Evolutionary conservation across 352 stramenopile species (phyloP), one percentile per base, ranked within the genome.

Genomic region (Pythium coloratum): DNA sequence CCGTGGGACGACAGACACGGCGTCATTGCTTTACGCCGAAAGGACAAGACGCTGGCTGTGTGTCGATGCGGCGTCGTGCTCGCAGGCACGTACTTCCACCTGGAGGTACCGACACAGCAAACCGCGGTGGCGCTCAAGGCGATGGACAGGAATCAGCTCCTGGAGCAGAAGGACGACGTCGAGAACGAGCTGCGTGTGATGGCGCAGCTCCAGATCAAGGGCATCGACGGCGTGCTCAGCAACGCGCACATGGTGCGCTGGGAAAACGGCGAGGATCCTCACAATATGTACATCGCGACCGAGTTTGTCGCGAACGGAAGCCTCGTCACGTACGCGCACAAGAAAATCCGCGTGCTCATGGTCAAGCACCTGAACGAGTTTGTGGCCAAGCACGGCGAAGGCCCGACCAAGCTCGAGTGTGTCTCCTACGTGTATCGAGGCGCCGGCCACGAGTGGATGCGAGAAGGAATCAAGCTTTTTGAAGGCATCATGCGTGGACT

Each of bases 251-350:
- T 94, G 70, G 78, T 95, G 54, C 81, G 84, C 28, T 95, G 87
- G 87, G 87, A 94, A 60, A 88, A 82, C 59, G 75, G 77, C 2
- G 77, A 86, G 56, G 86, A 93, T 64, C 53, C 46, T 8, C 80
- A 84, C 72, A 95, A 95, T 59, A 64, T 90, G 54, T 95, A 95
- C 72, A 80, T 95, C 50, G 85, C 84, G 32, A 95, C 87, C 6
- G 87, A 95, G 55, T 91, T 82, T 57, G 80, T 95, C 32, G 75
- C 85, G 50, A 95, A 94, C 64, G 85, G 87, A 14, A 94, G 85
- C 58, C 71, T 95, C 6, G 71, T 89, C 54, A 74, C 75, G 42
- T 95, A 86, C 54, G 85, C 85, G 18, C 82, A 93, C 75, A 82
- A 81, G 46, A 78, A 77, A 47, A 89, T 92, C 51, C 82, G 83